Evolutionary conservation across 2,329 filamentous ascomycete species (phyloP).

Genomic region (Xylariaceae sp.): DNA sequence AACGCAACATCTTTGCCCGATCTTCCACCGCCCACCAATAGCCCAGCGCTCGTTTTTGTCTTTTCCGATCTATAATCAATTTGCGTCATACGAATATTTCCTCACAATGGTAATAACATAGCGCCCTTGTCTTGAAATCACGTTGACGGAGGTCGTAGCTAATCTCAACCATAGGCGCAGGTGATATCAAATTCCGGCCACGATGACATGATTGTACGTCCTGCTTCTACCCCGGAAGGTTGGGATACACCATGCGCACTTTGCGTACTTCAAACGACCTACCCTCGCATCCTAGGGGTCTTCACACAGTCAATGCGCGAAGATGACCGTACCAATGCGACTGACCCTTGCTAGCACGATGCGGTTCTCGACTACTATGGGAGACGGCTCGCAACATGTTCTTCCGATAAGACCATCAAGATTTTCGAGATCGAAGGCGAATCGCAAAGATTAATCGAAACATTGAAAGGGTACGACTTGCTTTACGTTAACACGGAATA

Average conservation of each 20-base stretch:
- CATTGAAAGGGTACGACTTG: slow-evolving; percentile 80
- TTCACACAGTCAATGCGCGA: slow-evolving; percentile 16
- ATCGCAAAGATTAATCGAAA: slow-evolving; percentile 86
- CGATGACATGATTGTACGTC: slow-evolving; percentile 99
- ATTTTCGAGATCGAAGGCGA: slow-evolving; percentile 98
- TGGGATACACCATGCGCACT: neutral
- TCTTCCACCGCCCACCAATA: slow-evolving; percentile 13
- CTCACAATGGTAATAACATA: slow-evolving; percentile 36
- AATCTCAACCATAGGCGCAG: slow-evolving; percentile 54
- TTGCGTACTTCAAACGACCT: slow-evolving; percentile 1
- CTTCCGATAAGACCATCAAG: slow-evolving; percentile 98
- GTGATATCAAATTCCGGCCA: slow-evolving; percentile 86
- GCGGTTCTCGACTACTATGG: slow-evolving; percentile 99
- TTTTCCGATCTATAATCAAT: neutral
- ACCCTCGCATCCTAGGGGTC: neutral
- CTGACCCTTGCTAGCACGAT: slow-evolving; percentile 72
- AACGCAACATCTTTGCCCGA: slow-evolving; percentile 1
- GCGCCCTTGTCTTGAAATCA: neutral
- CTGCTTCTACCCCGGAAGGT: slow-evolving; percentile 4
- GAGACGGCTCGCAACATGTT: slow-evolving; percentile 93
- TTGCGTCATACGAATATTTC: neutral
- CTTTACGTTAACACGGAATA: slow-evolving; percentile 1
- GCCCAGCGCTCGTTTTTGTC: neutral
- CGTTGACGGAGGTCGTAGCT: slow-evolving; percentile 15
- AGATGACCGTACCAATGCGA: slow-evolving; percentile 6